Base-by-base conservation (phyloP, 345 rosid species). In the Geranium rotundifolium region DNA sequence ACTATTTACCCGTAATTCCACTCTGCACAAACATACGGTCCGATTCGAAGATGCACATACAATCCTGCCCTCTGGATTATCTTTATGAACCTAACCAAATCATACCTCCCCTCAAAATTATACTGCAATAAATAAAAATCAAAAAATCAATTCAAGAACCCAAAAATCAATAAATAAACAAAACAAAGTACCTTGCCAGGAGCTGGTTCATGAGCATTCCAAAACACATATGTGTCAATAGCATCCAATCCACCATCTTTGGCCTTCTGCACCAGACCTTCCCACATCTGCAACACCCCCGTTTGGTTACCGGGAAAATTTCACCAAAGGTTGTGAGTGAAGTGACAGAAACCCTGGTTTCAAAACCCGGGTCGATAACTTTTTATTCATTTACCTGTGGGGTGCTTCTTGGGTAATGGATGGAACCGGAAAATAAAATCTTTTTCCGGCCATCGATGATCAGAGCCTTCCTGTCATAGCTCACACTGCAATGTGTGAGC, bases 381-480 rank as follows among this genome's bases (percentile, higher is more conserved):
- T 19, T 19, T 46, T 14, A 13, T 6, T 23, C 15, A 14, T 7
- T 17, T 27, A 83, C 86, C 75, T 83, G 59, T 18, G 79, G 88
- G 3, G 82, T 73, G 79, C 88, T 85, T 76, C 91, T 79, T n/a
- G 91, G 91, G 59, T 85, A 85, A 71, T 83, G 88, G 56, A 85
- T 83, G 39, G 91, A 85, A 60, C 86, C 84, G 62, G 91, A 83
- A 69, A 85, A 78, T 65, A 83, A 83, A 49, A 85, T 71, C 75
- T 76, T 85, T 58, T 74, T 78, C 29, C 73, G 73, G 7, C 86
- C 86, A 71, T 76, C 71, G 59, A 85, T 83, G 68, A 80, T 66
- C 54, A 85, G 75, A 39, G 88, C 79, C 72, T 77, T 85, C 58
- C 59, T 63, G 64, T 83, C 86, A 69, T 81, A 85, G 14, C 66